Evolutionary conservation across 2,329 filamentous ascomycete genomes (phyloP), one percentile per base, ranked within the genome.

Genomic region (Tympanopsis confertula): DNA sequence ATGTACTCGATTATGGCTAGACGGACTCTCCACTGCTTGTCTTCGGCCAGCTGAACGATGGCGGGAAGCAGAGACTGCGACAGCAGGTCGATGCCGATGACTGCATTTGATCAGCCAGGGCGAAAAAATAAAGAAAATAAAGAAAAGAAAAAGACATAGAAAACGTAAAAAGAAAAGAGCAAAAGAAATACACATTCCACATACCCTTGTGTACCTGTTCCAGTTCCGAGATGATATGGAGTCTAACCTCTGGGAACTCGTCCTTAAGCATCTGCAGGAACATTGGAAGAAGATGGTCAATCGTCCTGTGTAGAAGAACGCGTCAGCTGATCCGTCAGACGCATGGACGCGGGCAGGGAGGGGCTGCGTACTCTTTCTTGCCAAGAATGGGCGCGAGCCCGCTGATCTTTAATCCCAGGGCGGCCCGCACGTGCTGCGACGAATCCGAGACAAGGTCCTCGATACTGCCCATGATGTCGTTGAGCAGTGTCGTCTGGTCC

Each of bases 251-350:
- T 17, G 91, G 91, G 61, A 95, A 96, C 56, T 98, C 91, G 53
- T 98, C 91, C 72, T 96, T 98, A 51, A 98, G 79, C 91, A 98
- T 98, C 59, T 94, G 86, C 39, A 98, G 72, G 63, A 98, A 96
- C 89, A 98, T 96, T 39, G 91, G 91, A 33, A 98, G 75, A 35
- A 98, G 78, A 58, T 98, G 91, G 49, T 91, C 82, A 48, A 94
- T 96, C 20, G 91, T 98, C 62, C 86, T 91, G 47, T 1, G n/a
- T n/a, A n/a, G 22, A n/a, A 26, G 22, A 7, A n/a, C 7, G 22
- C n/a, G 22, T 26, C 22, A 26, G 22, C 22, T 26, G 22, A 26
- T 26, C 7, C 22, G 22, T 7, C n/a, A n/a, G n/a, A n/a, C n/a
- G n/a, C n/a, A n/a, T n/a, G n/a, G n/a, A n/a, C n/a, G n/a, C n/a